phyloP scores from a whole-genome alignment of 371 early-diverging fungal species.

The Dinochytrium kinnereticum region DNA sequence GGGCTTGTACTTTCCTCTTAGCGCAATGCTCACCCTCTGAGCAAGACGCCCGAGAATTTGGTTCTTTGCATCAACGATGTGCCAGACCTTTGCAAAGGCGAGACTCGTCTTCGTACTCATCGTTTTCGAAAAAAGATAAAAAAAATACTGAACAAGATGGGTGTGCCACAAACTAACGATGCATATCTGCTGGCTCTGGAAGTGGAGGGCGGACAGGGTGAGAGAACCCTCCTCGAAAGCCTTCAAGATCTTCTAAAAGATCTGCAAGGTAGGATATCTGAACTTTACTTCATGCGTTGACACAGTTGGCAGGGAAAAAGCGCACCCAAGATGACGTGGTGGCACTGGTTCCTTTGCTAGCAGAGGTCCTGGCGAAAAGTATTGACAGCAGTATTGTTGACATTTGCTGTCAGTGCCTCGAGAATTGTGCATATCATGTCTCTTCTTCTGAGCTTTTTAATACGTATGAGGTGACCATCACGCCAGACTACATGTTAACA shows the following conservation, averaged over 20 bases:
- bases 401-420: background rate
- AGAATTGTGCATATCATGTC: background rate
- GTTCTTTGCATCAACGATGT: slow-evolving; percentile 91
- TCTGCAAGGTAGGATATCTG: background rate
- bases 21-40: slow-evolving; percentile 85
- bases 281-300: too few species aligned
- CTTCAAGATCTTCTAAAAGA: background rate
- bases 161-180: background rate
- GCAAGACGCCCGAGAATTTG: slow-evolving; percentile 90
- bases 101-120: slow-evolving; percentile 19
- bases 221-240: background rate
- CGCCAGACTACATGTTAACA: background rate
- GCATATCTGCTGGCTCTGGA: background rate
- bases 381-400: background rate
- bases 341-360: background rate
- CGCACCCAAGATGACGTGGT: background rate
- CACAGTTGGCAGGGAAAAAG: background rate
- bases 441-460: background rate
- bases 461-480: background rate
- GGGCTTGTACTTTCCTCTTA: slow-evolving; percentile 98
- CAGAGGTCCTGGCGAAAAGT: background rate
- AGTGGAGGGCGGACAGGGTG: too few species aligned
- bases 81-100: slow-evolving; percentile 73
- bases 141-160: background rate
- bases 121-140: background rate